Conservation (phyloP, 2,329 filamentous ascomycete genomes). For the Geosmithia flava region DNA sequence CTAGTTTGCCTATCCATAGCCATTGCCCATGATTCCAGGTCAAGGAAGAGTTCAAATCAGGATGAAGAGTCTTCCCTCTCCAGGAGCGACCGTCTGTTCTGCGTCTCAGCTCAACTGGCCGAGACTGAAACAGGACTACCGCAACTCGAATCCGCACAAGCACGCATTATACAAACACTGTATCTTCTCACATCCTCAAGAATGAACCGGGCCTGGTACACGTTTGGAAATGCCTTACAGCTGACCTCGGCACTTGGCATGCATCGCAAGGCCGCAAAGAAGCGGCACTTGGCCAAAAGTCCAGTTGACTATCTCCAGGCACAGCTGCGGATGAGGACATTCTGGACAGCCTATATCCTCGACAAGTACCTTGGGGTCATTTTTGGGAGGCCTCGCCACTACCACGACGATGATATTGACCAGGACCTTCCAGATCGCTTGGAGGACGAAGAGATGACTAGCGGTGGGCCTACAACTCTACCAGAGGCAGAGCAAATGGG, state of each 20-base stretch:
- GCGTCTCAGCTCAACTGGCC: slow-evolving; percentile 16
- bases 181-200: slow-evolving; percentile 30
- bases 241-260: slow-evolving; percentile 26
- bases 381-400: slow-evolving; percentile 45
- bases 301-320: slow-evolving; percentile 17
- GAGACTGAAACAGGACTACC: slow-evolving; percentile 7
- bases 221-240: slow-evolving; percentile 28
- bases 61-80: slow-evolving; percentile 12
- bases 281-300: slow-evolving; percentile 5
- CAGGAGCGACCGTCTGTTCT: slow-evolving; percentile 17
- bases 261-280: slow-evolving; percentile 21
- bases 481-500: background rate
- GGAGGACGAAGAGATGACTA: slow-evolving; percentile 44
- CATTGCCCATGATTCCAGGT: slow-evolving; percentile 33
- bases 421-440: slow-evolving; percentile 42
- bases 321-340: slow-evolving; percentile 30
- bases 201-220: slow-evolving; percentile 33
- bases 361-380: slow-evolving; percentile 53
- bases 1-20: slow-evolving; percentile 33
- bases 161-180: slow-evolving; percentile 26
- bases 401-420: slow-evolving; percentile 54
- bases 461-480: slow-evolving; percentile 16
- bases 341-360: slow-evolving; percentile 53
- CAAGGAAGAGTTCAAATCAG: slow-evolving; percentile 11
- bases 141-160: slow-evolving; percentile 28